Evolutionary conservation across 306 rosid species (phyloP), one percentile per base, ranked within the genome.

Genomic region (Cicer chorassanicum): DNA sequence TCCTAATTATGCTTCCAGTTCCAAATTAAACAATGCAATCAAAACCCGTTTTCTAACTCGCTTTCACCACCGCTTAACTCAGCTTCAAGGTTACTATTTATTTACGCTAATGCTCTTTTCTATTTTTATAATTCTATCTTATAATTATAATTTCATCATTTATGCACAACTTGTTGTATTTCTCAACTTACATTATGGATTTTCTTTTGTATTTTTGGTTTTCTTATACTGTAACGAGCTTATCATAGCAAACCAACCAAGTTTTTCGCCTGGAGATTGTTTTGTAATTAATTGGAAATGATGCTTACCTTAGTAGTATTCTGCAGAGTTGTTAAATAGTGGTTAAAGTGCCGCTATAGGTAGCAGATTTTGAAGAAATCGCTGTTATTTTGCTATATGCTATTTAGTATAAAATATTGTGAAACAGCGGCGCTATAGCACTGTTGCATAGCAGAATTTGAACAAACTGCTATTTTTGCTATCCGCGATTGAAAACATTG

Each of bases 81-180:
- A 91, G 63, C 93, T 93, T 59, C 91, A 93, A 89, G 96, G 98
- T 67, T 34, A 13, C 13, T 42, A 42, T 29, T 29, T 29, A 29
- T 29, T 29, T 29, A 29, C 36, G 5, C 36, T 29, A 4, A 3
- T 29, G 36, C 36, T 29, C 5, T 29, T 4, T 29, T 29, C 36
- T 3, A 29, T 29, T 29, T 29, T 0, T 29, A 29, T 29, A 29
- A 29, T 29, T 18, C 6, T 21, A 10, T 57, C n/a, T 21, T 10
- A 10, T 56, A 21, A 24, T 21, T n/a, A n/a, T 6, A 5, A 13
- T 14, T 13, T 49, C 1, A 46, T 54, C 0, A 16, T 49, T 2
- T 46, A 56, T 11, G 43, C 43, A 38, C 10, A 36, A 6, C 67
- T 61, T 61, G 67, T 59, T 59, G 11, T 13, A 7, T 61, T 61